phyloP scores from a whole-genome alignment of 2,329 filamentous ascomycete genomes.

The Talaromyces sp. region DNA sequence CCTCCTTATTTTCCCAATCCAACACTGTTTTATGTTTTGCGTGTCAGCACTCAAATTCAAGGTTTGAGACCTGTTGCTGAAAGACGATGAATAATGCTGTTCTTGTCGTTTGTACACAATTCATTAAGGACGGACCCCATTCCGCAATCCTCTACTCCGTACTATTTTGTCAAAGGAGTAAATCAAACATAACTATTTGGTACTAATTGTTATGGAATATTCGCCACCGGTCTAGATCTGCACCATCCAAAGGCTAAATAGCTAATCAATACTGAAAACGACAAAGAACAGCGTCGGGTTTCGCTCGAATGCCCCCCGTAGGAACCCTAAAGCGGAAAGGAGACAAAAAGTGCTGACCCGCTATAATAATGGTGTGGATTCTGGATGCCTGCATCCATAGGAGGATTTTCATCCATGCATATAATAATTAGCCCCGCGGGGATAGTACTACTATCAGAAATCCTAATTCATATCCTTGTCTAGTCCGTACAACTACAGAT shows the following conservation, averaged over 20 bases:
- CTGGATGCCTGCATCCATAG: neutral
- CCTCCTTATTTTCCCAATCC: neutral
- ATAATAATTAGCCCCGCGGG: neutral
- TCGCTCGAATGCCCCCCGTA: neutral
- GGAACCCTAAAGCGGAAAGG: neutral
- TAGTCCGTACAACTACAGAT: neutral
- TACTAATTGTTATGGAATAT: neutral
- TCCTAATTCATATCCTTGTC: neutral
- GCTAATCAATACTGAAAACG: neutral
- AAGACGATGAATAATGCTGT: neutral
- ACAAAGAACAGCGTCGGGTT: neutral
- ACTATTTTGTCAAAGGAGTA: too few species aligned
- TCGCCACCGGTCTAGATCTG: neutral
- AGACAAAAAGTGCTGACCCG: neutral
- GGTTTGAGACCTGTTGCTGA: neutral
- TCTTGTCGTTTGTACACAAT: neutral
- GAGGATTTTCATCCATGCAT: conserved; percentile 7
- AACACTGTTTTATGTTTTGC: neutral
- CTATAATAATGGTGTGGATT: neutral
- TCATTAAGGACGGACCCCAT: too few species aligned
- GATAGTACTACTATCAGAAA: neutral
- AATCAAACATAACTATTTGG: too few species aligned
- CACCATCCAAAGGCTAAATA: neutral
- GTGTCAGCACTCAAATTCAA: neutral
- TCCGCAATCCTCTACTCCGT: too few species aligned